Evolutionary conservation across 257 asterid genomes (phyloP).

Genomic region (Lantana camara): DNA sequence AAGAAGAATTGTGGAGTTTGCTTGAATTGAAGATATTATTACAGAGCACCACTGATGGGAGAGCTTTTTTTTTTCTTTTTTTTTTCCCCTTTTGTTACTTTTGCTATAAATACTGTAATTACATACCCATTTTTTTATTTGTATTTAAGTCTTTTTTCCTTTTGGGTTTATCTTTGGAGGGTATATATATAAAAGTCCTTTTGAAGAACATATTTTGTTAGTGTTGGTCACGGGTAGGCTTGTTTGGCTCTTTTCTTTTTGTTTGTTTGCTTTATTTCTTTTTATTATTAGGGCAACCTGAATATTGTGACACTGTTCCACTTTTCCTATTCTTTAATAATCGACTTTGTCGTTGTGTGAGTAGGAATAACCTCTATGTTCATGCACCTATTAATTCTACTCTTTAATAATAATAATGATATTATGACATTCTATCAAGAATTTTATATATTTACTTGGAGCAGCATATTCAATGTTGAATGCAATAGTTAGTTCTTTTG

Average conservation of each 20-base stretch:
- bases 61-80: constrained; percentile 24
- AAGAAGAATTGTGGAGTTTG: constrained; percentile 39
- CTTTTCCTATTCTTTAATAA: constrained; percentile 12
- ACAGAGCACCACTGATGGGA: constrained; percentile 32
- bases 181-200: background rate
- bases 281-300: background rate
- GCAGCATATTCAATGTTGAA: too few species aligned
- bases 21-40: constrained; percentile 40
- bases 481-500: too few species aligned
- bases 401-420: too few species aligned
- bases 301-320: constrained; percentile 30
- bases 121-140: constrained; percentile 69
- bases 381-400: constrained; percentile 2
- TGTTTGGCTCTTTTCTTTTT: constrained; percentile 1
- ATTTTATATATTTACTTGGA: too few species aligned
- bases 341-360: constrained; percentile 26
- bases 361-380: background rate
- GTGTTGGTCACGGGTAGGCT: constrained; percentile 28
- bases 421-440: too few species aligned
- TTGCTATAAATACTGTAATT: constrained; percentile 80
- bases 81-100: constrained; percentile 33
- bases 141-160: constrained; percentile 49
- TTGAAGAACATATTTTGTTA: constrained; percentile 22
- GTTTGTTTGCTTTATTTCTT: constrained; percentile 15
- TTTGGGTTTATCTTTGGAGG: background rate